Conservation (phyloP, 1,284 basidiomycete species). For the Cystobasidiaceae sp. region DNA sequence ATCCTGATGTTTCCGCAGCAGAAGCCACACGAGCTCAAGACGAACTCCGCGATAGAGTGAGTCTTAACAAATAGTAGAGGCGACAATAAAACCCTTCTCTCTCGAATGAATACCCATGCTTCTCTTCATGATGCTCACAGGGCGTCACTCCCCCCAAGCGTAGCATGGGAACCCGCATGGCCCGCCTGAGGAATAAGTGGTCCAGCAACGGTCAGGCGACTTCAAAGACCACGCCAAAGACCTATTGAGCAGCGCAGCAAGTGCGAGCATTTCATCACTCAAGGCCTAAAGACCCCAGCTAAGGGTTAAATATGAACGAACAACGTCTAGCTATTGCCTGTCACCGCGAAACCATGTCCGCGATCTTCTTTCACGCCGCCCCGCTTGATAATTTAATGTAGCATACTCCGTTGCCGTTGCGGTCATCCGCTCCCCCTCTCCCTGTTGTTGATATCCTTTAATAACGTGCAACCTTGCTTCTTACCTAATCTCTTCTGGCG, state of each 20-base stretch:
- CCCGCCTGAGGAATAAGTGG: slow-evolving; percentile 1
- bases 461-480: no score
- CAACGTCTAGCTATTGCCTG: neutral
- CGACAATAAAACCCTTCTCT: no score
- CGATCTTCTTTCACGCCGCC: neutral
- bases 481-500: no score
- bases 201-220: neutral
- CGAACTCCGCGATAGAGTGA: slow-evolving; percentile 8
- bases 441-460: no score
- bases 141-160: slow-evolving; percentile 17
- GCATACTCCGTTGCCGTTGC: neutral
- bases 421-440: no score
- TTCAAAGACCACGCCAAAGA: slow-evolving; percentile 1
- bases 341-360: neutral
- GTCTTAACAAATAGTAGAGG: neutral
- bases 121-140: neutral
- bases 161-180: neutral
- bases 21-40: slow-evolving; percentile 4
- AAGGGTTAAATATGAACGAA: neutral
- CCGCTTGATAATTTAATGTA: neutral
- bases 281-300: neutral
- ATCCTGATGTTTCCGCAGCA: neutral
- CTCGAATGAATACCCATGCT: neutral
- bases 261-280: neutral
- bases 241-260: neutral